Evolutionary conservation across 306 rosid genomes (phyloP).

Genomic region (Vicia sativa): DNA sequence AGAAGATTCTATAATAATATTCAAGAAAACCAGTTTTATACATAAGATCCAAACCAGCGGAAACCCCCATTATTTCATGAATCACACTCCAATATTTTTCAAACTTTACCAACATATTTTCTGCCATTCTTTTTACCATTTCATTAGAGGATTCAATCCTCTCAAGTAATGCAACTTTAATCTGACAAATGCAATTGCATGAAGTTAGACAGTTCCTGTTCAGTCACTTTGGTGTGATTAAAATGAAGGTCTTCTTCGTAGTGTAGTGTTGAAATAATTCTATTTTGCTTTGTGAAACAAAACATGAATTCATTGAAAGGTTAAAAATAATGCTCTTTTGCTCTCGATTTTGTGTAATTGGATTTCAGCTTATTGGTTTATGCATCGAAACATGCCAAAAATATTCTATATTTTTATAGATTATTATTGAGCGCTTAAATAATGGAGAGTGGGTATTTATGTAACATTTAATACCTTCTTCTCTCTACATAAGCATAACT

Average conservation of each 20-base stretch:
- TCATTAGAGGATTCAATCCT: background rate
- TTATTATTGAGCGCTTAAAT: slow-evolving; percentile 50
- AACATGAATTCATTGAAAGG: slow-evolving; percentile 29
- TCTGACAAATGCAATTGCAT: background rate
- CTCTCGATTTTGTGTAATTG: slow-evolving; percentile 19
- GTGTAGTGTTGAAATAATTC: background rate
- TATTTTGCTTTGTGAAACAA: slow-evolving; percentile 8
- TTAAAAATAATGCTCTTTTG: background rate
- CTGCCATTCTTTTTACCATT: background rate
- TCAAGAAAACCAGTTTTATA: too few species aligned
- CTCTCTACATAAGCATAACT: slow-evolving; percentile 22
- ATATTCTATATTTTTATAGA: slow-evolving; percentile 15
- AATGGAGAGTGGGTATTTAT: slow-evolving; percentile 85
- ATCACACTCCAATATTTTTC: too few species aligned
- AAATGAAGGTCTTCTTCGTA: too few species aligned
- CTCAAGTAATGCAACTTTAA: background rate
- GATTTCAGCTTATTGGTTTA: slow-evolving; percentile 2
- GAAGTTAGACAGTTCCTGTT: too few species aligned
- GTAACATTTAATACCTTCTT: slow-evolving; percentile 23
- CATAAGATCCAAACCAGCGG: too few species aligned
- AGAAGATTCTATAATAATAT: too few species aligned
- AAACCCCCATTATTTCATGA: background rate
- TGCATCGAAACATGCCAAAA: slow-evolving; percentile 19
- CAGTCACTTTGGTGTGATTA: too few species aligned
- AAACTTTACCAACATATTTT: too few species aligned